phyloP scores from a whole-genome alignment of 306 rosid species.

The Gynostemma pentaphyllum region DNA sequence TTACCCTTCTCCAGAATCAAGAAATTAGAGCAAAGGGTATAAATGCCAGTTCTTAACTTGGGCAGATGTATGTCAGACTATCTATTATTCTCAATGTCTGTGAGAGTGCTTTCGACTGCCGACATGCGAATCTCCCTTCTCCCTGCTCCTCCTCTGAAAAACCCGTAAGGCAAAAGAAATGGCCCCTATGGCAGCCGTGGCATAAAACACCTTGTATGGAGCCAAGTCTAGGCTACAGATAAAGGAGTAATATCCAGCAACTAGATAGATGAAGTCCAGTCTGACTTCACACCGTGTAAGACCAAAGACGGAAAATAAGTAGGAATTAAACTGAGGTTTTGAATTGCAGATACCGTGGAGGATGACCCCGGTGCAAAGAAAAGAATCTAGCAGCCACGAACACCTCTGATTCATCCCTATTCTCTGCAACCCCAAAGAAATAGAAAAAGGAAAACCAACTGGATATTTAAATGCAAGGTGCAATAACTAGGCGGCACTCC shows the following conservation, averaged over 20 bases:
- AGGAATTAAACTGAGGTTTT: conserved; percentile 61
- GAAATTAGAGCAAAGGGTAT: background rate
- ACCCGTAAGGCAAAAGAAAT: conserved; percentile 42
- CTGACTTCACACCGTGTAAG: conserved; percentile 35
- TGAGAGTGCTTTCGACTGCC: conserved; percentile 68
- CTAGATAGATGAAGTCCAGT: conserved; percentile 44
- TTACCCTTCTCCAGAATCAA: background rate
- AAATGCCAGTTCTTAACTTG: background rate
- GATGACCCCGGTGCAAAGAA: conserved; percentile 66
- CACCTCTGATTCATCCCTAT: conserved; percentile 56
- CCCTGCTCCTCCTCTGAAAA: conserved; percentile 34
- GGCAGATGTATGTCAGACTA: background rate
- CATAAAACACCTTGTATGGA: conserved; percentile 55
- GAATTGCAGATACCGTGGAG: conserved; percentile 73
- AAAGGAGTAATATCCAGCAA: conserved; percentile 68
- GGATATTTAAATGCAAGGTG: conserved; percentile 5
- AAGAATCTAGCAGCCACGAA: conserved; percentile 79
- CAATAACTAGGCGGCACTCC: background rate
- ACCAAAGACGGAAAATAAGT: conserved; percentile 34
- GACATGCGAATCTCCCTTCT: conserved; percentile 37
- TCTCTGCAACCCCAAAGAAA: conserved; percentile 46
- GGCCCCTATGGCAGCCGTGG: conserved; percentile 59
- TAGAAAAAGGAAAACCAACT: conserved; percentile 11
- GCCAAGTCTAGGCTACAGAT: conserved; percentile 65
- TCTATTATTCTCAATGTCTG: conserved; percentile 34